phyloP scores from a whole-genome alignment of 164 flowering plant genomes.

The Liriodendron chinense region DNA sequence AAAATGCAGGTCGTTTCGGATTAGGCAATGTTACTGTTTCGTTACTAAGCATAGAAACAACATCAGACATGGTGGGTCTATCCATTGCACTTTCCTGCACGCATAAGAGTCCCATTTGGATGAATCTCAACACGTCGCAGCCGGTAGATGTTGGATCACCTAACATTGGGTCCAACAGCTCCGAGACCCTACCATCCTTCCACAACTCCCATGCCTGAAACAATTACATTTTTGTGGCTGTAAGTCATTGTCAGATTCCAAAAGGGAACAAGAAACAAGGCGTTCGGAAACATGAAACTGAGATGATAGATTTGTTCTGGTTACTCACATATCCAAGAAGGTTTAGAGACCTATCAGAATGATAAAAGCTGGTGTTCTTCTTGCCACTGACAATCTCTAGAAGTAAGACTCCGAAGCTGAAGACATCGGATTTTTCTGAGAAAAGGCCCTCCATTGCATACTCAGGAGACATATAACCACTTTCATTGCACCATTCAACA shows the following conservation, averaged over 20 bases:
- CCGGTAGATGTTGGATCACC: background rate
- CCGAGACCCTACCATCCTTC: background rate
- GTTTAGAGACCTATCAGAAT: background rate
- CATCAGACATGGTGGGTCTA: too few species aligned
- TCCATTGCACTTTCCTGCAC: too few species aligned
- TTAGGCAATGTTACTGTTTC: too few species aligned
- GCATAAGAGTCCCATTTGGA: too few species aligned
- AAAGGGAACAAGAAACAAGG: background rate
- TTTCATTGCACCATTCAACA: too few species aligned
- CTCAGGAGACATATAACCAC: background rate
- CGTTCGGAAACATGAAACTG: too few species aligned
- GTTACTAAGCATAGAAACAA: too few species aligned
- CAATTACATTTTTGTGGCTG: background rate
- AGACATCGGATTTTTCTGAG: background rate
- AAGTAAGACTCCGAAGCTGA: background rate
- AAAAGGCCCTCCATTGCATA: background rate
- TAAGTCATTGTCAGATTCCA: background rate
- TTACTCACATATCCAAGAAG: constrained; percentile 5
- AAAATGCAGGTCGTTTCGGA: too few species aligned
- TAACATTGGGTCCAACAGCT: background rate
- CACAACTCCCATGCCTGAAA: constrained; percentile 5
- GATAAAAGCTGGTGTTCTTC: too few species aligned
- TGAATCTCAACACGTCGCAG: too few species aligned
- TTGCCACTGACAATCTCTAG: background rate
- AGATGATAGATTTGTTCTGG: background rate